A percentile compares a stretch with the other conserved stretches of the same genome.
These are phyloP conservation scores for Metschnikowia anglica DNA, from an alignment of 805 yeast species.

Conservation along the genomic window DNA sequence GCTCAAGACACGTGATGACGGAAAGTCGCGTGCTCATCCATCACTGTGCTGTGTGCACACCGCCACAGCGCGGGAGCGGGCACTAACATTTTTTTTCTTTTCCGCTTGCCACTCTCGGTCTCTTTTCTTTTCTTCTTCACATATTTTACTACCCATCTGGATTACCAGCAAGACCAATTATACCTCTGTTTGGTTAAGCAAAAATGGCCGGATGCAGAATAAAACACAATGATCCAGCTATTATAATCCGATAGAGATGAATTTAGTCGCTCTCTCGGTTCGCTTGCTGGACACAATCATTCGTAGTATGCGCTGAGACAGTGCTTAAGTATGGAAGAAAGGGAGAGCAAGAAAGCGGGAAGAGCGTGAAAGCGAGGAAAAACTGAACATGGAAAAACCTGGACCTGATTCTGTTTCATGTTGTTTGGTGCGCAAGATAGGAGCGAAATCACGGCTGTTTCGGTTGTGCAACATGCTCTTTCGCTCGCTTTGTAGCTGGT, in stretches of 20 bases:
- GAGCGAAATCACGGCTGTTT: too few relatives aligned
- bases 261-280: constrained; percentile 30
- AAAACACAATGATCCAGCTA: constrained; percentile 25
- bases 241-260: constrained; percentile 33
- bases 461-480: too few relatives aligned
- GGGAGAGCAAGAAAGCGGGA: too few relatives aligned
- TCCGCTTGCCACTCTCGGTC: not conserved
- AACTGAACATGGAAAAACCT: too few relatives aligned
- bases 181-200: constrained; percentile 44
- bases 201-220: constrained; percentile 50
- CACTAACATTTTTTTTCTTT: not conserved
- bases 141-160: constrained; percentile 33
- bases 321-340: too few relatives aligned
- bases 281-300: constrained; percentile 46
- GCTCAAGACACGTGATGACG: too few relatives aligned
- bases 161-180: constrained; percentile 47
- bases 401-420: too few relatives aligned
- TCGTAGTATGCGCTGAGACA: not conserved
- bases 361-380: too few relatives aligned
- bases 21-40: too few relatives aligned
- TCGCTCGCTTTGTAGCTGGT: too few relatives aligned
- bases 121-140: constrained; percentile 17
- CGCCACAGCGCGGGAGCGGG: not conserved
- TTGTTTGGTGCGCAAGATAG: too few relatives aligned
- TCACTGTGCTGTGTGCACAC: too few relatives aligned